Evolutionary conservation across 192 early-diverging fungal genomes (phyloP).

Genomic region (Backusella circina): DNA sequence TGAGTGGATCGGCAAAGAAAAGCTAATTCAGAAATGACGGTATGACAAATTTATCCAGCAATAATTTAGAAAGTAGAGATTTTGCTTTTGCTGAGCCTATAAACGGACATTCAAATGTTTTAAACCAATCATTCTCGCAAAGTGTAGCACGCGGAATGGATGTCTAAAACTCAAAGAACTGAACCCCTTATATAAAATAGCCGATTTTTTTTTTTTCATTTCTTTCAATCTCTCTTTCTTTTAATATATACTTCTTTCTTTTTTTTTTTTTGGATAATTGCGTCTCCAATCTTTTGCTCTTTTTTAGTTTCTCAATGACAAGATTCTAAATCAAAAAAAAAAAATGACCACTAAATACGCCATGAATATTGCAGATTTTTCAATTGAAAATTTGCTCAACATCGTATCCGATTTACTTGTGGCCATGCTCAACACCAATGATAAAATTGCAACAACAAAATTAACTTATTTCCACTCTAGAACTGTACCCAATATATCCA

Average conservation of each 20-base stretch:
- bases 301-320: background rate
- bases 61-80: background rate
- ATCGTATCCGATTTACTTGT: constrained; percentile 49
- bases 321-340: background rate
- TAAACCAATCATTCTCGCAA: background rate
- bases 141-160: constrained; percentile 1
- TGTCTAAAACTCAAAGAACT: background rate
- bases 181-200: constrained; percentile 1
- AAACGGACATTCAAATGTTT: background rate
- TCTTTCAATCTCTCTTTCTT: background rate
- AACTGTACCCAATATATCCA: constrained; percentile 59
- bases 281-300: background rate
- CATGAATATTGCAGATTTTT: constrained; percentile 40
- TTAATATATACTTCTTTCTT: background rate
- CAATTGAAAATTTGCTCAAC: constrained; percentile 41
- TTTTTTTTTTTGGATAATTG: background rate
- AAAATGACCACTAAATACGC: background rate
- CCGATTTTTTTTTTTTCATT: background rate
- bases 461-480: constrained; percentile 72
- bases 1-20: background rate
- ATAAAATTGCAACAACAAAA: constrained; percentile 27
- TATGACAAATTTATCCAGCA: background rate
- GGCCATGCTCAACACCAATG: constrained; percentile 45
- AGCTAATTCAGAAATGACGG: background rate
- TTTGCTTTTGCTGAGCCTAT: background rate